Evolutionary conservation across 768 basidiomycete species (phyloP).

Genomic region (Lactarius evosmus): DNA sequence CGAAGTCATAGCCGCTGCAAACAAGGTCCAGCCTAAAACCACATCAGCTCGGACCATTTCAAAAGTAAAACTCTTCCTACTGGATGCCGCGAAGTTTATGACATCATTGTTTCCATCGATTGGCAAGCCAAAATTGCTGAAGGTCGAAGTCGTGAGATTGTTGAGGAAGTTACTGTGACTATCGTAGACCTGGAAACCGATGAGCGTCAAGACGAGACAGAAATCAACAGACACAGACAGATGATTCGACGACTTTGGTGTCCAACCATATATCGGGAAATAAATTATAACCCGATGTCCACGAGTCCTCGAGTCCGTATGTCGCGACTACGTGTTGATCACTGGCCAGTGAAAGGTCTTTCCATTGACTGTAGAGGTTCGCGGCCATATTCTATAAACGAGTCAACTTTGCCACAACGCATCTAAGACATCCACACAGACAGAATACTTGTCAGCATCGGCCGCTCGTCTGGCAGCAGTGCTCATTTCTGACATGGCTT

Average conservation of each 20-base stretch:
- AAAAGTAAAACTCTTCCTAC: neutral
- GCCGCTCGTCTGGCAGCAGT: constrained; percentile 27
- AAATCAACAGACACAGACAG: constrained; percentile 8
- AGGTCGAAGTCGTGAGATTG: neutral
- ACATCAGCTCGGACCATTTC: neutral
- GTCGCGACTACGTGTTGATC: constrained; percentile 12
- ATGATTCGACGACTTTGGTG: constrained; percentile 45
- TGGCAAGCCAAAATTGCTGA: constrained; percentile 18
- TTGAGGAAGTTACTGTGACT: constrained; percentile 10
- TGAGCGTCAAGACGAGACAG: neutral
- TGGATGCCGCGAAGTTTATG: neutral
- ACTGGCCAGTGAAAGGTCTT: constrained; percentile 10
- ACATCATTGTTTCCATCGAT: neutral
- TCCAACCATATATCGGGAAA: constrained; percentile 57
- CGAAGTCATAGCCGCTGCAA: constrained; percentile 16
- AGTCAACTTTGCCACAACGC: constrained; percentile 1
- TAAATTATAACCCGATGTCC: constrained; percentile 63
- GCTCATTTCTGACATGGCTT: constrained; percentile 58
- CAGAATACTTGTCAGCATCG: constrained; percentile 31
- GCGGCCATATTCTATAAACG: neutral
- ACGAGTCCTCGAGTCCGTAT: constrained; percentile 35
- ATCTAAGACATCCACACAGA: constrained; percentile 20
- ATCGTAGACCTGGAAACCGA: constrained; percentile 8
- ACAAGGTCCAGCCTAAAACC: constrained; percentile 14
- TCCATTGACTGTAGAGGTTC: constrained; percentile 16